These are phyloP conservation scores for Helianthus tuberosus DNA, from an alignment of 129 eudicot genomes.

Conservation along the genomic window DNA sequence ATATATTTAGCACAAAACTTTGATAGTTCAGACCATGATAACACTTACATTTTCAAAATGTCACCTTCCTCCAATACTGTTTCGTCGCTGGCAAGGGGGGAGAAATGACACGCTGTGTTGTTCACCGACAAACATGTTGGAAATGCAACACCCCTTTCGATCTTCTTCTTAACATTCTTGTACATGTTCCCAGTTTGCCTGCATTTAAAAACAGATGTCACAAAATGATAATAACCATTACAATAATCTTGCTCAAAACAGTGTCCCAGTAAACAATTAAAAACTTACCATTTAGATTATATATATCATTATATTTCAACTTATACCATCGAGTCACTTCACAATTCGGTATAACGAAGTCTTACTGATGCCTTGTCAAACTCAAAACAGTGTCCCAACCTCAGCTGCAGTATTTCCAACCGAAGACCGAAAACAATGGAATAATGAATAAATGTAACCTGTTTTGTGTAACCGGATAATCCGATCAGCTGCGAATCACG, in stretches of 20 bases:
- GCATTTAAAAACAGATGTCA: conserved; percentile 11
- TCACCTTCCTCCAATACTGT: conserved; percentile 82
- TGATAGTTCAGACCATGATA: neutral
- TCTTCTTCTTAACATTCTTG: conserved; percentile 92
- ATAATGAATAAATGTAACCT: too few relatives aligned
- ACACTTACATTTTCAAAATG: conserved; percentile 77
- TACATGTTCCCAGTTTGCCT: conserved; percentile 85
- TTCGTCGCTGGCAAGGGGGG: conserved; percentile 84
- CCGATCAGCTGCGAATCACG: too few relatives aligned
- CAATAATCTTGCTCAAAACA: neutral
- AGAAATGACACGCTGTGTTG: conserved; percentile 76
- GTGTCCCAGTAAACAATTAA: neutral
- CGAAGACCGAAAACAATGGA: too few relatives aligned
- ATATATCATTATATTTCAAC: too few relatives aligned
- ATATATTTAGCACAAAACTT: neutral
- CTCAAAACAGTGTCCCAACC: too few relatives aligned
- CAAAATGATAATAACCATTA: neutral
- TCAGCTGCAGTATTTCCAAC: too few relatives aligned
- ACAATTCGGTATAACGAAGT: too few relatives aligned
- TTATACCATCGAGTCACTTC: too few relatives aligned
- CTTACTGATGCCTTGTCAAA: too few relatives aligned
- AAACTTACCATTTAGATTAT: conserved; percentile 69
- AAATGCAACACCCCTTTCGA: conserved; percentile 88
- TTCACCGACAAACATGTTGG: conserved; percentile 96
- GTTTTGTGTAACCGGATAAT: too few relatives aligned